Conservation (phyloP, 257 asterid genomes). For the Oldenlandia corymbosa region DNA sequence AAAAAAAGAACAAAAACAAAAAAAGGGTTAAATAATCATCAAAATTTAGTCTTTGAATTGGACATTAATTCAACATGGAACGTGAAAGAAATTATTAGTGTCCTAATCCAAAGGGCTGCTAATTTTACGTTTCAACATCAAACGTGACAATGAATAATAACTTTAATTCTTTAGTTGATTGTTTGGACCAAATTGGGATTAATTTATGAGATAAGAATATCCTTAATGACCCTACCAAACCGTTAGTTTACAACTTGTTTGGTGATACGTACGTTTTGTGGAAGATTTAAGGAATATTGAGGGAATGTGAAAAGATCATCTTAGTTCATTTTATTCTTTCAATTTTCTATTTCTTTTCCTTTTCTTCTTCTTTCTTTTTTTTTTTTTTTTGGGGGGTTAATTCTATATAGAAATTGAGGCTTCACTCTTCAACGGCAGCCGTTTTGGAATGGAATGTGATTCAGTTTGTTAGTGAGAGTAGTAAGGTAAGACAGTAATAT, state of each 20-base stretch:
- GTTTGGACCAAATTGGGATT: not conserved
- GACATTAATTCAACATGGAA: too few relatives aligned
- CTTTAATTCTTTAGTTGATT: not conserved
- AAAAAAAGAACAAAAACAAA: not conserved
- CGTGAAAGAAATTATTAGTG: too few relatives aligned
- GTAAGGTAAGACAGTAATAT: too few relatives aligned
- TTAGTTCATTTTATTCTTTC: not conserved
- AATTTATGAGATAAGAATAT: not conserved
- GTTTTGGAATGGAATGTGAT: too few relatives aligned
- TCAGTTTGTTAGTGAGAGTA: too few relatives aligned
- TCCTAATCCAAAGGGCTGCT: too few relatives aligned
- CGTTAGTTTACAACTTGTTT: not conserved
- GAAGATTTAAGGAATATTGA: not conserved
- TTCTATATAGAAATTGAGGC: too few relatives aligned
- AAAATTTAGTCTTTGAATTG: too few relatives aligned
- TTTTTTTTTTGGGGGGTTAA: too few relatives aligned
- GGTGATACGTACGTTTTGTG: not conserved
- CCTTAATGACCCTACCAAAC: not conserved
- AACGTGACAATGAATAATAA: not conserved
- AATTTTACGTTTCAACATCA: not conserved
- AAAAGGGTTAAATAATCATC: not conserved
- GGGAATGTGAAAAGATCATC: not conserved
- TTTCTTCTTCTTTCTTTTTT: not conserved
- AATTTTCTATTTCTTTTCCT: too few relatives aligned
- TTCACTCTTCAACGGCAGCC: too few relatives aligned